Evolutionary conservation across 331 rosid genomes (phyloP).

Genomic region (Acacia concinna): DNA sequence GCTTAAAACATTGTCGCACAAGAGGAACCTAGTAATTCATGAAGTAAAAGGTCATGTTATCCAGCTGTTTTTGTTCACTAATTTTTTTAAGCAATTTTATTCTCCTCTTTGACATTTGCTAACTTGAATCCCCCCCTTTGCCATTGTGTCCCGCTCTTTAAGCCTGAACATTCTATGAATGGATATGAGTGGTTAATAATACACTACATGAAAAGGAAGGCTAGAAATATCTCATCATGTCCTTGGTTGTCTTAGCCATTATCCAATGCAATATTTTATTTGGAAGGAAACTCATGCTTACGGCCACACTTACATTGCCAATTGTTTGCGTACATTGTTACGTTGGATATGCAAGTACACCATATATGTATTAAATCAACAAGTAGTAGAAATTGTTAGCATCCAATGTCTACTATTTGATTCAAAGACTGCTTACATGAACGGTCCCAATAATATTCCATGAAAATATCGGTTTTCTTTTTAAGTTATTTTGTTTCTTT

Average conservation of each 20-base stretch:
- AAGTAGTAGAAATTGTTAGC: no score
- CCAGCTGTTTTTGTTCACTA: not conserved
- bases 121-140: not conserved
- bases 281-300: not conserved
- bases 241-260: not conserved
- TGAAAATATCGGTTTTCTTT: no score
- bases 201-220: not conserved
- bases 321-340: no score
- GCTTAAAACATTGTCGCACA: not conserved
- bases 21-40: not conserved
- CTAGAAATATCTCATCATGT: not conserved
- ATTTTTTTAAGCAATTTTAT: not conserved
- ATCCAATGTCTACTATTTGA: not conserved
- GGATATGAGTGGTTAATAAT: not conserved
- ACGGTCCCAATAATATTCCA: no score
- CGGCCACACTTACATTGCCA: not conserved
- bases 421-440: no score
- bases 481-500: no score
- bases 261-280: not conserved
- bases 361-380: no score
- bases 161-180: not conserved
- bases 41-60: no score
- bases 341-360: not conserved
- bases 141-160: not conserved
- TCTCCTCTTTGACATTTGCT: not conserved